A percentile compares a stretch with the other conserved stretches of the same genome.
Conservation (phyloP, 1,139 yeast species). For the Geotrichum australiense region DNA sequence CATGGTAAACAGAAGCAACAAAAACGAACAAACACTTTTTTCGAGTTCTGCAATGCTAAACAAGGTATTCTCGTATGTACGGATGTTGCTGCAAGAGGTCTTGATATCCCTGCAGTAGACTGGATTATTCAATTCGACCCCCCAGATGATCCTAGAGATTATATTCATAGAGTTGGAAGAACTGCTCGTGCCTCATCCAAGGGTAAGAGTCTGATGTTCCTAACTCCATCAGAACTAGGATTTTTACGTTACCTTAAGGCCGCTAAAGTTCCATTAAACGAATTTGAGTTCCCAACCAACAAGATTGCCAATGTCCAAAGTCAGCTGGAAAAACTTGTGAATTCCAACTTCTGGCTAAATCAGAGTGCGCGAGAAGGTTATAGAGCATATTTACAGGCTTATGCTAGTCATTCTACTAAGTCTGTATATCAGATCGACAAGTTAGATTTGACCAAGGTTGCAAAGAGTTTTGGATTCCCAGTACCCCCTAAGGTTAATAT, state of each 20-base stretch:
- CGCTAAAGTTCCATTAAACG: constrained; percentile 94
- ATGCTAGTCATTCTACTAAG: constrained; percentile 91
- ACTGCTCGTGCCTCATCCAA: constrained; percentile 96
- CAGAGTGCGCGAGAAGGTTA: constrained; percentile 97
- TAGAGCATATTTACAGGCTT: constrained; percentile 92
- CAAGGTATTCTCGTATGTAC: constrained; percentile 91
- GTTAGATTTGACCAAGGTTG: constrained; percentile 88
- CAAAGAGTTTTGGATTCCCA: constrained; percentile 89
- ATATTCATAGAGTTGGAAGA: constrained; percentile 96
- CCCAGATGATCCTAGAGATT: constrained; percentile 98
- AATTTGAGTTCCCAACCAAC: constrained; percentile 88
- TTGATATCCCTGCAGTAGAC: constrained; percentile 94
- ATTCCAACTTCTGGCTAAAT: constrained; percentile 88
- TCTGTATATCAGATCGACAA: constrained; percentile 95
- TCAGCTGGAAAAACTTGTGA: constrained; percentile 83
- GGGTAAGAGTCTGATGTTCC: constrained; percentile 91
- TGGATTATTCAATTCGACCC: constrained; percentile 98
- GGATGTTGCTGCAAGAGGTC: constrained; percentile 97
- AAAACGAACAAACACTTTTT: constrained; percentile 93
- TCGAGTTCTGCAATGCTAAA: constrained; percentile 95
- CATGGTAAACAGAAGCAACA: constrained; percentile 99
- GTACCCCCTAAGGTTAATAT: constrained; percentile 97
- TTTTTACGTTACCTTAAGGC: constrained; percentile 90
- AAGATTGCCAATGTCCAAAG: constrained; percentile 95
- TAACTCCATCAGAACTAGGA: constrained; percentile 90